Base-by-base conservation (phyloP, 1,139 yeast species). In the Blastobotrys serpentis region DNA sequence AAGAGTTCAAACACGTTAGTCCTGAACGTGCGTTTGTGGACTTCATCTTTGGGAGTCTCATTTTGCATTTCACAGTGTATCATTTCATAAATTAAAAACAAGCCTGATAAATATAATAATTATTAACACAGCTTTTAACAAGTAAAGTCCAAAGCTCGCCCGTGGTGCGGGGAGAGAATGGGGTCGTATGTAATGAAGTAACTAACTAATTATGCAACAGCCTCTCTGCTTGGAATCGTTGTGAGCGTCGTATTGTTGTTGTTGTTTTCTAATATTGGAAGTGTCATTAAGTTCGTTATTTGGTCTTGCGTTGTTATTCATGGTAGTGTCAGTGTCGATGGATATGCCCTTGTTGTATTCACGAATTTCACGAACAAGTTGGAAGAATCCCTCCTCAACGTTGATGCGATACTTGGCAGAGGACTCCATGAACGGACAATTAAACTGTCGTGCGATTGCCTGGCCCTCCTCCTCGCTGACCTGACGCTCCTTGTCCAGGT, bases 351-450 rank as follows among this genome's bases (percentile, higher is more conserved):
- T 46, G 52, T 76, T 66, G 56, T 63, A 68, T 42, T 67, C 74
- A 56, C 84, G 73, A 50, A 85, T 82, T 43, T 77, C 75, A 55
- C 90, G 75, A 7, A 85, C 94, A 55, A 86, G 72, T 38, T 81
- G 84, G 62, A 76, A 84, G 67, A 94, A 92, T 2, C 95, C 88
- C 61, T 88, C 95, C 66, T 92, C 97, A 47, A 94, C 98, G 61
- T 92, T 90, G 65, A 88, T 81, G 57, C 95, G 81, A 65, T 85
- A 90, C 72, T 92, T 89, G 29, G 98, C 98, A 48, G 92, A 82
- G 2, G 98, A 87, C 69, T 92, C 98, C 61, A 89, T 76, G 64
- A 90, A 94, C 39, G 86, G 85, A 55, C 95, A 86, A 57, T 78
- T 76, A 61, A 79, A 81, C 54, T 78, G 77, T 55, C 77, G 77